Conservation (phyloP, 441 rosid species). For the Erysimum pusillum region DNA sequence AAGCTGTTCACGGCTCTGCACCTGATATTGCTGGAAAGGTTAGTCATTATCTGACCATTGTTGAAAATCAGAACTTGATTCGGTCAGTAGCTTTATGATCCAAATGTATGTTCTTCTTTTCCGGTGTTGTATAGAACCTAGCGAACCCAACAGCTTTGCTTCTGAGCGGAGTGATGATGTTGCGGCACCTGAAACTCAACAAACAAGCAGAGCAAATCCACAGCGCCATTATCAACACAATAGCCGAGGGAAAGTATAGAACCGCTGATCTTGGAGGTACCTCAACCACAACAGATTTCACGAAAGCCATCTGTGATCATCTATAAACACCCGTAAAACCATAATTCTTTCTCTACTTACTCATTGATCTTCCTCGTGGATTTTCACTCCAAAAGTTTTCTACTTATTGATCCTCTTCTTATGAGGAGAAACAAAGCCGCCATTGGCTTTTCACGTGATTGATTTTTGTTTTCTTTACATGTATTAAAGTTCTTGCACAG, state of each 20-base stretch:
- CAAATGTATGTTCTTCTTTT: constrained; percentile 36
- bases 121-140: constrained; percentile 61
- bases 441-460: constrained; percentile 24
- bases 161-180: constrained; percentile 84
- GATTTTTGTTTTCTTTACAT: constrained; percentile 17
- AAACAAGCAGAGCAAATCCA: constrained; percentile 88
- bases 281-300: constrained; percentile 82
- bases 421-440: constrained; percentile 40
- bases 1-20: constrained; percentile 99
- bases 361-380: constrained; percentile 16
- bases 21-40: constrained; percentile 99
- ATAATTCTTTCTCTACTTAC: constrained; percentile 10
- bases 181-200: constrained; percentile 80
- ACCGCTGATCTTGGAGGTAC: constrained; percentile 93
- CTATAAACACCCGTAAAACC: constrained; percentile 50
- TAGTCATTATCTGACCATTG: constrained; percentile 42
- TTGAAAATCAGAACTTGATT: not conserved
- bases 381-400: not conserved
- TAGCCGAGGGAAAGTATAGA: constrained; percentile 86
- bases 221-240: constrained; percentile 79
- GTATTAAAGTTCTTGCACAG: constrained; percentile 30
- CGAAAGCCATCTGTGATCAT: constrained; percentile 81
- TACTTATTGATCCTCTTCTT: constrained; percentile 10
- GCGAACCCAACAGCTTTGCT: constrained; percentile 97
- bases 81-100: not conserved